Evolutionary conservation across 2,329 filamentous ascomycete species (phyloP), one percentile per base, ranked within the genome.

Genomic region (Diaporthe citriasiana): DNA sequence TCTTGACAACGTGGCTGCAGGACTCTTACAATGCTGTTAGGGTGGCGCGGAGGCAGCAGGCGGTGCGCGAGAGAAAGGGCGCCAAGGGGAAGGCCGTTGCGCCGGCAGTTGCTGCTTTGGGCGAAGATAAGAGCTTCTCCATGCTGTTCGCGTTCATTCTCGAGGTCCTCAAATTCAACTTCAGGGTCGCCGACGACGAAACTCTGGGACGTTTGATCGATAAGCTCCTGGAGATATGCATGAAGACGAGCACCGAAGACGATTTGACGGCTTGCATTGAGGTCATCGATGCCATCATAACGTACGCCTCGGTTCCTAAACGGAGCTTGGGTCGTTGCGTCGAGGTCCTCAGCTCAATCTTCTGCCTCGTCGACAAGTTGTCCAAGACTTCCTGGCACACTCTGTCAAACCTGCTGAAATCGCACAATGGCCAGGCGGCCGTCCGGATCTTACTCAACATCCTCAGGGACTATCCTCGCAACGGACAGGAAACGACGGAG

Each of bases 151-250:
- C 85, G 17, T 93, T 92, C 77, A 86, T 93, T 71, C 87, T 89
- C 73, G 90, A 93, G 76, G 87, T 94, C 71, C 90, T 94, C 83
- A 94, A 94, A 80, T 95, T 94, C 85, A 94, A 92, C 80, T 93
- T 91, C 81, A 93, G 92, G 77, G 87, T 91, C 42, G 90, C 93
- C 33, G 88, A 89, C 76, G 91, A 93, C 76, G 82, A 87, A 42
- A 89, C 92, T 59, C 86, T 93, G 27, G 87, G 87, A 69, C 85
- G 85, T 4, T 83, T 95, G 70, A 89, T 95, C 73, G 87, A 90
- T 73, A 87, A 87, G 17, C 83, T 94, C 12, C 85, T 94, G 59
- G 83, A 86, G 70, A 93, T 95, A 59, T 94, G 93, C 82, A 88
- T 91, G 81, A 90, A 88, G 77, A 95, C 93, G 0, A 91, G 87